Evolutionary conservation across 805 yeast genomes (phyloP), one percentile per base, ranked within the genome.

Genomic region (Schizosaccharomyces pombe): DNA sequence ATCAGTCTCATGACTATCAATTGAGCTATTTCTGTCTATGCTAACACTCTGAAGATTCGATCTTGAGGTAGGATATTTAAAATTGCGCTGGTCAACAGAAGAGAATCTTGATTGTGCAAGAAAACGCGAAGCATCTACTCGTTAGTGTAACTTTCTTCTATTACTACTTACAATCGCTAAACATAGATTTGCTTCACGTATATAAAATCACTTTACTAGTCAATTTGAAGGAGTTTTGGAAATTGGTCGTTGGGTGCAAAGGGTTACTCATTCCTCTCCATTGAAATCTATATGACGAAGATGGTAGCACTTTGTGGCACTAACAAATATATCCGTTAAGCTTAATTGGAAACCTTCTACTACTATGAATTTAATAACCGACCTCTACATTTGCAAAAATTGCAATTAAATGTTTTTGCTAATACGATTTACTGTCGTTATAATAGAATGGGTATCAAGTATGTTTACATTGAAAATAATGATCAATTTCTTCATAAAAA

Each of bases 81-180:
- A 37, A 12, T 37, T 19, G n/a, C 22, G 49, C 11, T 43, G 49
- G 14, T 24, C 49, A n/a, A 29, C 28, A 16, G 49, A 43, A 22
- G 49, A 43, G 26, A 43, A 43, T 19, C 49, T 19, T 5, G 49
- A 43, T 26, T 43, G 49, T 19, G 49, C 49, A 43, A 43, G 49
- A 43, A 43, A 43, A 19, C 49, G 49, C 14, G 49, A 43, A 43
- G 49, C 49, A 43, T 43, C 49, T 43, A 22, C 4, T 19, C 9
- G 26, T 43, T 43, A 43, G 49, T 24, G 5, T 5, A 8, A 43
- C n/a, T n/a, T 9, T 16, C 30, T 22, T 22, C 31, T 9, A n/a
- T 16, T 22, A 26, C 5, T 22, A 43, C 49, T 19, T 43, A 43
- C 49, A 43, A 26, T 43, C 49, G 26, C 49, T 43, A 43, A 43